A percentile compares a stretch with the other conserved stretches of the same genome.
Evolutionary conservation across 177 flowering plant genomes (phyloP).

Genomic region (Telopea speciosissima): DNA sequence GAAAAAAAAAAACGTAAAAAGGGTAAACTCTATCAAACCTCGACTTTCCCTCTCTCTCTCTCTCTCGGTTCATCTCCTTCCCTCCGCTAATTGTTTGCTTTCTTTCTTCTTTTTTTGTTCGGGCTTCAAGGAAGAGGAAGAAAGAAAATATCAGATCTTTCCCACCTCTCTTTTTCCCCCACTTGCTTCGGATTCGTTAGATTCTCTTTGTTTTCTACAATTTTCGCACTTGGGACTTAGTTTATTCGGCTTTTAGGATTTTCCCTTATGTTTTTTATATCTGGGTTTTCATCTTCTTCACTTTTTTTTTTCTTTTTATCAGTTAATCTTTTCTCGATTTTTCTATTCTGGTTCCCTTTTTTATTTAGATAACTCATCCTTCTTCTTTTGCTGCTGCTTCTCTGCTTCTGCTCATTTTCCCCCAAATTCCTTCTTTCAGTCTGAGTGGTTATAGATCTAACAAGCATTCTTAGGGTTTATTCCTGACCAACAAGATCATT

Average conservation of each 20-base stretch:
- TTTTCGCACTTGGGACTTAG: conserved; percentile 20
- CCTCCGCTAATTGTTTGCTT: too few species aligned
- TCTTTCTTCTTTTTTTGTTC: conserved; percentile 5
- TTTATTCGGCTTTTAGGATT: conserved; percentile 7
- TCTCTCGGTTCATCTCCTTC: too few species aligned
- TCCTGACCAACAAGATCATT: conserved; percentile 17
- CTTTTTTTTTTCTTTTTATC: background rate
- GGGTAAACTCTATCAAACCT: too few species aligned
- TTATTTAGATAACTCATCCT: background rate
- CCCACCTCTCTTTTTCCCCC: conserved; percentile 10
- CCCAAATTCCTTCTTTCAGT: background rate
- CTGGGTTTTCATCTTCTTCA: conserved; percentile 1
- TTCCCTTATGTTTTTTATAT: background rate
- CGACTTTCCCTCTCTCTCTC: too few species aligned
- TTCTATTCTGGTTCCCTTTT: background rate
- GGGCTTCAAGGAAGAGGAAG: conserved; percentile 9
- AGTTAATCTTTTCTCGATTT: too few species aligned
- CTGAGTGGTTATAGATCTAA: conserved; percentile 22
- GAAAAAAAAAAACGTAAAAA: too few species aligned
- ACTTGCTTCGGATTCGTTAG: background rate
- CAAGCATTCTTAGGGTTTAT: conserved; percentile 21
- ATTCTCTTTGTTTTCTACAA: conserved; percentile 13
- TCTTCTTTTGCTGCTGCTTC: too few species aligned
- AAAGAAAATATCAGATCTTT: conserved; percentile 8
- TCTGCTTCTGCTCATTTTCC: too few species aligned